Percentiles rank a stretch among this genome's conserved stretches.
Conservation (phyloP, 495 filamentous ascomycete species). For the Hypomontagnella submonticulosa region DNA sequence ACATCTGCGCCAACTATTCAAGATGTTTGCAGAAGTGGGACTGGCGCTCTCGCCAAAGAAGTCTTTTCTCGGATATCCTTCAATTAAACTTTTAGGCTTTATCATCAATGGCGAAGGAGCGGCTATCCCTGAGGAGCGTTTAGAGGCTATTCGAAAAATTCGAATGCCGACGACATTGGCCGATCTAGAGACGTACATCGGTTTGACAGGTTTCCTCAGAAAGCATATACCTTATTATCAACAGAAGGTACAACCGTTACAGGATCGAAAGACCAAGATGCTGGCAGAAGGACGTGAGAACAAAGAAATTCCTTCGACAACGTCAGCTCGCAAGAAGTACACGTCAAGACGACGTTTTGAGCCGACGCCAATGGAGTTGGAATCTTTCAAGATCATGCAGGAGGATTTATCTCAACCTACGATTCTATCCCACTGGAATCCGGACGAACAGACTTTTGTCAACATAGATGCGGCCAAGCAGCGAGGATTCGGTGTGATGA, state of each 20-base stretch:
- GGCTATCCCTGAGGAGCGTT: too few relatives aligned
- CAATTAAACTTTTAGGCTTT: too few relatives aligned
- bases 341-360: not conserved
- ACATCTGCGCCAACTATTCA: not conserved
- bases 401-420: not conserved
- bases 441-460: not conserved
- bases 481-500: slow-evolving; percentile 4
- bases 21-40: not conserved
- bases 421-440: slow-evolving; percentile 2
- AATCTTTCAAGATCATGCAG: not conserved
- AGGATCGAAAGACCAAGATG: too few relatives aligned
- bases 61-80: not conserved
- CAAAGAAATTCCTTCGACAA: too few relatives aligned
- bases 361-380: not conserved
- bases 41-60: not conserved
- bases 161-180: too few relatives aligned
- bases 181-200: too few relatives aligned
- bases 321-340: not conserved
- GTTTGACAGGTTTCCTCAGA: too few relatives aligned
- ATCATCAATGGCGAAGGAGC: too few relatives aligned
- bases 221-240: too few relatives aligned
- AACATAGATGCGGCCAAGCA: slow-evolving; percentile 6
- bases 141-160: too few relatives aligned
- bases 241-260: too few relatives aligned
- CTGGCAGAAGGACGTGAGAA: too few relatives aligned